phyloP scores from a whole-genome alignment of 2,329 filamentous ascomycete species.

The Acrodontium crateriforme region DNA sequence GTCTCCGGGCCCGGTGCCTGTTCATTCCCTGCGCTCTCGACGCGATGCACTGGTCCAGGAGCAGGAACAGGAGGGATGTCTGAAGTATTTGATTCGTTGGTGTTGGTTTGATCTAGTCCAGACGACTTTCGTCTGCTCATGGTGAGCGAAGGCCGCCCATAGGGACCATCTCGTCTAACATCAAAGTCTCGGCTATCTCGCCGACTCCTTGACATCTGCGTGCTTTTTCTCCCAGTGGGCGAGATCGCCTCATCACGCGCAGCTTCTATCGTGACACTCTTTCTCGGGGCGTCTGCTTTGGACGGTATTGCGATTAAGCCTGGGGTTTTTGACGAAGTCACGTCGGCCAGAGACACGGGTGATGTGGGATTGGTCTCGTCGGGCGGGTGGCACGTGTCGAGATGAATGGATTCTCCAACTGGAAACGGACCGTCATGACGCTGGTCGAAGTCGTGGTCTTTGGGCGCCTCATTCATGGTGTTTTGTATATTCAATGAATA shows the following conservation, averaged over 20 bases:
- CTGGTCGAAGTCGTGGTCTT: slow-evolving; percentile 22
- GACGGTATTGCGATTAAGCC: background rate
- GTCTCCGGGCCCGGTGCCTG: too few relatives aligned
- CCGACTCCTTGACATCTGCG: slow-evolving; percentile 8
- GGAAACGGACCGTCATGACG: slow-evolving; percentile 19
- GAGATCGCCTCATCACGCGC: background rate
- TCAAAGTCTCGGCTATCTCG: slow-evolving; percentile 18
- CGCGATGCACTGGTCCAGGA: too few relatives aligned
- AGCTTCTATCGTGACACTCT: background rate
- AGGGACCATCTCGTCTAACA: slow-evolving; percentile 18
- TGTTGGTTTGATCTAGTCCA: too few relatives aligned
- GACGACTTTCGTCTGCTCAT: slow-evolving; percentile 18
- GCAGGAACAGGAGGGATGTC: too few relatives aligned
- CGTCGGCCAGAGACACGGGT: background rate
- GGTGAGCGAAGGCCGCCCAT: slow-evolving; percentile 18
- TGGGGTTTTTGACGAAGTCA: background rate
- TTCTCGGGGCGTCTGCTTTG: background rate
- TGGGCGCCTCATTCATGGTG: slow-evolving; percentile 12
- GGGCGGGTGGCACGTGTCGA: too few relatives aligned
- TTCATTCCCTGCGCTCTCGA: too few relatives aligned
- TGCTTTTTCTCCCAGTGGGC: slow-evolving; percentile 8
- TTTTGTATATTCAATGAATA: too few relatives aligned
- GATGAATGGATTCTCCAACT: too few relatives aligned
- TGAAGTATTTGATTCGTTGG: too few relatives aligned
- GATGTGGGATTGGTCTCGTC: background rate